Conservation (phyloP, 2,329 filamentous ascomycete species). For the Microthyrium microscopicum region DNA sequence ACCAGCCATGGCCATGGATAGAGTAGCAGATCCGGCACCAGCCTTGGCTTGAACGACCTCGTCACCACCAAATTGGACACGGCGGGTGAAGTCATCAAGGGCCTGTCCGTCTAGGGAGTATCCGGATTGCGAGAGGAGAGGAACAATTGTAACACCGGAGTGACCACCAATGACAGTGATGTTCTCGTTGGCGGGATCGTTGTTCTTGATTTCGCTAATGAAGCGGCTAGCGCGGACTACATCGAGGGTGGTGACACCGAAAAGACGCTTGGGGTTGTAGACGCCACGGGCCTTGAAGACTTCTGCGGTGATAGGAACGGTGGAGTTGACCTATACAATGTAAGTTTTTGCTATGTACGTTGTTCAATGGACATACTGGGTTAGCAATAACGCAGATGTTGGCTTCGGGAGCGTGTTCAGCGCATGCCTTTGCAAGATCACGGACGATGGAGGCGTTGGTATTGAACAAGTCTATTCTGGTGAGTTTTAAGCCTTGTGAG, state of each 20-base stretch:
- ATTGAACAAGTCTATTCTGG: conserved; percentile 76
- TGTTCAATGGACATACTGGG: conserved; percentile 42
- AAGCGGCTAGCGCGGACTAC: conserved; percentile 96
- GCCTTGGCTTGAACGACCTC: conserved; percentile 99
- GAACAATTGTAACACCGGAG: conserved; percentile 96
- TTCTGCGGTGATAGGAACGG: conserved; percentile 92
- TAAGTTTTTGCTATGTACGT: neutral
- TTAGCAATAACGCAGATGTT: conserved; percentile 97
- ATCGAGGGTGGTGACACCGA: conserved; percentile 98
- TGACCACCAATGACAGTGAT: conserved; percentile 95
- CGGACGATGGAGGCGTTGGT: conserved; percentile 99
- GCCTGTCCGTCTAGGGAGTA: conserved; percentile 70
- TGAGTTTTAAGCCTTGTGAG: no score
- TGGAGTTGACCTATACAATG: conserved; percentile 65
- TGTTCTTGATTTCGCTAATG: conserved; percentile 84
- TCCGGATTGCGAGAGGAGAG: conserved; percentile 85
- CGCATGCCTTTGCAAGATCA: conserved; percentile 89
- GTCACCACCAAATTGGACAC: conserved; percentile 97
- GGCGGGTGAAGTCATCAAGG: conserved; percentile 64
- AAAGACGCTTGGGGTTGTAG: conserved; percentile 98
- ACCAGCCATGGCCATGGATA: conserved; percentile 98
- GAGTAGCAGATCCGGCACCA: conserved; percentile 87
- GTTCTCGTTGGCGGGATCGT: conserved; percentile 81
- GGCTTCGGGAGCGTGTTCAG: conserved; percentile 75
- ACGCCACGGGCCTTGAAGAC: conserved; percentile 89